Percentiles rank a stretch among this genome's conserved stretches.
Conservation (phyloP, 805 yeast species). For the Spathaspora sp. region DNA sequence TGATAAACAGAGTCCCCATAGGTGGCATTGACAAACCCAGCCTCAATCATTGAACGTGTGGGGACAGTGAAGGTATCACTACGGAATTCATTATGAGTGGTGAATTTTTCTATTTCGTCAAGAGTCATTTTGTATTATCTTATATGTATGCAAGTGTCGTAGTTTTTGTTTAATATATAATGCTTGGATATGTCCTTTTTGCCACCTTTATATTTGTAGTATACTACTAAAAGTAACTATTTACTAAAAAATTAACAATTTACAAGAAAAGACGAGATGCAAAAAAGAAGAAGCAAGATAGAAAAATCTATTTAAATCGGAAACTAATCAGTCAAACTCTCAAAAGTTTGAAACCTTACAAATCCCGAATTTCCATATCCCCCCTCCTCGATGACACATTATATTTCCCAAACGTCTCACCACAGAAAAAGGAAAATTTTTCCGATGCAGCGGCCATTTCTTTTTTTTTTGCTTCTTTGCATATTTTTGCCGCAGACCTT, state of each 20-base stretch:
- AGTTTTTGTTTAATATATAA: background rate
- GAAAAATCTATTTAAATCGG: background rate
- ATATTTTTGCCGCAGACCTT: background rate
- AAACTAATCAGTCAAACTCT: background rate
- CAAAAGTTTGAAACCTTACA: background rate
- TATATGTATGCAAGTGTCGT: background rate
- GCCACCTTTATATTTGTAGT: background rate
- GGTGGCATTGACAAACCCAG: slow-evolving; percentile 37
- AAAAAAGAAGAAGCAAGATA: background rate
- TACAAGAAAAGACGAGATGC: background rate
- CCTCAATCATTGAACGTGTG: slow-evolving; percentile 59
- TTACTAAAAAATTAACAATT: background rate
- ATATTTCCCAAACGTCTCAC: background rate
- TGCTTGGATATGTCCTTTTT: background rate
- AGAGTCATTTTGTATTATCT: slow-evolving; percentile 10
- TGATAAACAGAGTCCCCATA: slow-evolving; percentile 42
- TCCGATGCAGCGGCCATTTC: background rate
- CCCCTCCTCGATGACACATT: background rate
- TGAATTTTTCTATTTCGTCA: slow-evolving; percentile 10
- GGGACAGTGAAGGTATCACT: slow-evolving; percentile 90
- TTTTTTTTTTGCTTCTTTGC: background rate
- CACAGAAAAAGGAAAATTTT: background rate
- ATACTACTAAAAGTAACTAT: background rate
- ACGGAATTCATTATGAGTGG: slow-evolving; percentile 39
- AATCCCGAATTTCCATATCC: background rate